These are phyloP conservation scores for Phaeophleospora eucalypticola DNA, from an alignment of 2,329 filamentous ascomycete species.

Conservation along the genomic window DNA sequence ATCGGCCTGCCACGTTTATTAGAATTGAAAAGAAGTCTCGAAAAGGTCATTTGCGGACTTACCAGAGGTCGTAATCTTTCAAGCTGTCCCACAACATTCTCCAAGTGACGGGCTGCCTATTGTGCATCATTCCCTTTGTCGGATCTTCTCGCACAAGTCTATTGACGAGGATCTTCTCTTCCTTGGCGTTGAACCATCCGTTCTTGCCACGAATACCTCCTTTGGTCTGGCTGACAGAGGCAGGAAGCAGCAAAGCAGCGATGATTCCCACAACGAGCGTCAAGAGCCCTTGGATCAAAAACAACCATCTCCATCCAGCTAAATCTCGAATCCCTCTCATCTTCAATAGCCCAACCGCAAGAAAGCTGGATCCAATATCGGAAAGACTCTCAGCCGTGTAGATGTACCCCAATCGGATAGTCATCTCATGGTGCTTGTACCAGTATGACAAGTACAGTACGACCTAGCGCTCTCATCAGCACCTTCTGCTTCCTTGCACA, in stretches of 20 bases:
- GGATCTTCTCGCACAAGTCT: conserved; percentile 59
- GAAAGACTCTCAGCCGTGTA: conserved; percentile 62
- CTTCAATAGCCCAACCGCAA: conserved; percentile 53
- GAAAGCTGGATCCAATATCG: conserved; percentile 53
- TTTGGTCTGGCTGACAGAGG: conserved; percentile 61
- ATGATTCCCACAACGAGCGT: conserved; percentile 52
- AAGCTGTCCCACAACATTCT: conserved; percentile 49
- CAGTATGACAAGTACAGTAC: conserved; percentile 67
- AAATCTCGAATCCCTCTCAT: conserved; percentile 44
- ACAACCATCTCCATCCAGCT: conserved; percentile 55
- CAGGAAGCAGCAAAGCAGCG: conserved; percentile 52
- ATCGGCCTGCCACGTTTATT: conserved; percentile 2
- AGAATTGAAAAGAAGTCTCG: conserved; percentile 26
- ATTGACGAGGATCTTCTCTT: conserved; percentile 62
- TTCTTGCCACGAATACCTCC: conserved; percentile 55
- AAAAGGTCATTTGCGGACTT: conserved; percentile 30
- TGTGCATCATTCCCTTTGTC: conserved; percentile 52
- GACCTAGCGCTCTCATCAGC: not conserved
- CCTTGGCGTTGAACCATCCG: conserved; percentile 60
- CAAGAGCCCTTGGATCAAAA: conserved; percentile 54
- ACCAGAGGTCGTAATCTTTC: conserved; percentile 55
- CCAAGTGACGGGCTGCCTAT: conserved; percentile 36
- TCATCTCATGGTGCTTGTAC: conserved; percentile 67
- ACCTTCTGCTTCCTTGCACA: no score
- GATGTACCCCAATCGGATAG: conserved; percentile 63